These are phyloP conservation scores for Diaporthe vaccinii DNA, from an alignment of 2,329 filamentous ascomycete species.

Conservation along the genomic window DNA sequence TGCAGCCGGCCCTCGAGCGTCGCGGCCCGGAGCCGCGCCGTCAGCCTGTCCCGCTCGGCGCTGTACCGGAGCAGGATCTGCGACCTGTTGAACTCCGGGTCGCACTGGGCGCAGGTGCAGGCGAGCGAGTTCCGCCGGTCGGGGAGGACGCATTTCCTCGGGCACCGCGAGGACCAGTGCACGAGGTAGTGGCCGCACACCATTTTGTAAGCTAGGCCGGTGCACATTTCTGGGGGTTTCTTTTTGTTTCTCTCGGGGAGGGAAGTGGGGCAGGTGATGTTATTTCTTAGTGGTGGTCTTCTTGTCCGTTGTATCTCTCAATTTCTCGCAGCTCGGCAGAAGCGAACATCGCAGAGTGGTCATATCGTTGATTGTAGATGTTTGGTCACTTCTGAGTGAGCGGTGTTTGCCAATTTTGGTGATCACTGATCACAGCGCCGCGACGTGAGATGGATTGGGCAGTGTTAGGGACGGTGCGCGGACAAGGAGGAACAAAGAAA, in stretches of 20 bases:
- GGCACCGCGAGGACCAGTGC: slow-evolving; percentile 39
- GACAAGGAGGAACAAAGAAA: slow-evolving; percentile 13
- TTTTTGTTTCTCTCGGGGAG: neutral
- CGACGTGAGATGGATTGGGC: neutral
- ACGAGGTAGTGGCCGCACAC: slow-evolving; percentile 42
- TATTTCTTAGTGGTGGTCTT: neutral
- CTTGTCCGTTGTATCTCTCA: neutral
- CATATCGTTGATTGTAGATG: slow-evolving; percentile 23
- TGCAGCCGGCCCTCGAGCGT: slow-evolving; percentile 59
- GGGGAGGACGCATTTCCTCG: slow-evolving; percentile 39
- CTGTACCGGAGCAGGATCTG: slow-evolving; percentile 37
- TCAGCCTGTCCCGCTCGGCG: slow-evolving; percentile 18
- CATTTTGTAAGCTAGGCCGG: slow-evolving; percentile 39
- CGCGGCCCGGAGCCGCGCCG: slow-evolving; percentile 63
- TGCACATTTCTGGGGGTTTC: slow-evolving; percentile 38
- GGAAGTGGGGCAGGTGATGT: neutral
- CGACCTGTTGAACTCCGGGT: slow-evolving; percentile 36
- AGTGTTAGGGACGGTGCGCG: neutral
- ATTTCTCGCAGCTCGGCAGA: slow-evolving; percentile 16
- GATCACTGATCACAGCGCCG: neutral
- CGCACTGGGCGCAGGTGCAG: slow-evolving; percentile 42
- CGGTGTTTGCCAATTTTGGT: neutral
- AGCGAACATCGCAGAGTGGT: slow-evolving; percentile 1
- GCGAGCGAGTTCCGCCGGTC: slow-evolving; percentile 33
- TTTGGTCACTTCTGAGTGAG: neutral